These are phyloP conservation scores for Brassica juncea DNA, from an alignment of 345 rosid genomes.

Conservation along the genomic window DNA sequence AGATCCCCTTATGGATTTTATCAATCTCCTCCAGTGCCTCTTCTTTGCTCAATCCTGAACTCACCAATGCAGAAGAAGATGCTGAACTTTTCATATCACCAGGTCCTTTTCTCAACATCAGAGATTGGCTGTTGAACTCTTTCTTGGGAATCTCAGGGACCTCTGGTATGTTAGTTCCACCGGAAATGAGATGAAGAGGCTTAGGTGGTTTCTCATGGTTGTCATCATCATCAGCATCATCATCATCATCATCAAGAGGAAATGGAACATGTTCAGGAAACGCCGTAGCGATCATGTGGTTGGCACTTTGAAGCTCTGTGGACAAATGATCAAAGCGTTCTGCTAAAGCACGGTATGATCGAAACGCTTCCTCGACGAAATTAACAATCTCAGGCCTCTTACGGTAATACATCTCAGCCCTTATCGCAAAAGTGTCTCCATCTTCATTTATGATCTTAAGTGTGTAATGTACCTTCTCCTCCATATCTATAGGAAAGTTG, in stretches of 20 bases:
- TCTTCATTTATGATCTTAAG: constrained; percentile 64
- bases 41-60: constrained; percentile 56
- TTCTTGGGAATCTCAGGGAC: constrained; percentile 52
- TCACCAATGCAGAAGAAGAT: not conserved
- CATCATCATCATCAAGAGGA: constrained; percentile 25
- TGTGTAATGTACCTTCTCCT: constrained; percentile 57
- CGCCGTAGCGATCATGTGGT: constrained; percentile 69
- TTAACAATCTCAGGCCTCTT: constrained; percentile 74
- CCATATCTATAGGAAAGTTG: constrained; percentile 61
- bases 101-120: constrained; percentile 41
- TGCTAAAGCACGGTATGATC: constrained; percentile 60
- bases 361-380: constrained; percentile 47
- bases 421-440: constrained; percentile 71
- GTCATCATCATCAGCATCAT: constrained; percentile 17
- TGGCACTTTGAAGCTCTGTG: constrained; percentile 72
- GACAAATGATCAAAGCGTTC: constrained; percentile 71
- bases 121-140: constrained; percentile 47
- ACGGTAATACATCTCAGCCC: constrained; percentile 75
- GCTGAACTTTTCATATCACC: constrained; percentile 30
- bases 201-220: constrained; percentile 26
- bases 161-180: constrained; percentile 43
- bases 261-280: constrained; percentile 69
- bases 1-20: constrained; percentile 65
- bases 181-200: constrained; percentile 12
- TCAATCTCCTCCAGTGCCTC: constrained; percentile 68